Conservation (phyloP, 169 alveolate species). For the Plasmodium fragile region DNA sequence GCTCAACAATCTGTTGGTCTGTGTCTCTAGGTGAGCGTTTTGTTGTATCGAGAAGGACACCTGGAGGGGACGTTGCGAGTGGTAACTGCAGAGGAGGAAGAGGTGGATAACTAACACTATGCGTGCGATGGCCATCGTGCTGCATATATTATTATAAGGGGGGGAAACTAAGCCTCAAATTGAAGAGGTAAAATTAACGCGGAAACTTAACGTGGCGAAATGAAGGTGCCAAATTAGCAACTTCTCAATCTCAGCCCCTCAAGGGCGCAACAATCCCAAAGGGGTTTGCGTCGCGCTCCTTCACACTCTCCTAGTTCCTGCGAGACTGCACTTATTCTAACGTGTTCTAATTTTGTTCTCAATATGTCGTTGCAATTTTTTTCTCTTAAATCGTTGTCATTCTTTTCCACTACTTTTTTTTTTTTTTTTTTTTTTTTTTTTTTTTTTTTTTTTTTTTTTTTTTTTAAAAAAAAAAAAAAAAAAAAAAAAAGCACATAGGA, state of each 20-base stretch:
- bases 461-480: not conserved
- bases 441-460: not conserved
- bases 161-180: not conserved
- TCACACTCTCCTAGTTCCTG: not conserved
- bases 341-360: not conserved
- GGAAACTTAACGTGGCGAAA: not conserved
- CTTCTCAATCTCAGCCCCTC: not conserved
- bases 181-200: not conserved
- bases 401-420: not conserved
- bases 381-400: not conserved
- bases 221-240: not conserved
- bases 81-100: slow-evolving; percentile 7
- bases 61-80: not conserved
- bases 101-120: slow-evolving; percentile 5
- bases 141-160: not conserved
- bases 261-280: not conserved
- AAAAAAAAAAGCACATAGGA: not conserved
- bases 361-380: not conserved
- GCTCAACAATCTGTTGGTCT: not conserved
- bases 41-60: not conserved
- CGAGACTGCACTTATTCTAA: not conserved
- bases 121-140: slow-evolving; percentile 9
- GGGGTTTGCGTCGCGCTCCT: not conserved
- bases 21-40: not conserved
- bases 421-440: not conserved